These are phyloP conservation scores for Piedraia hortae DNA, from an alignment of 2,329 filamentous ascomycete genomes.

Conservation along the genomic window DNA sequence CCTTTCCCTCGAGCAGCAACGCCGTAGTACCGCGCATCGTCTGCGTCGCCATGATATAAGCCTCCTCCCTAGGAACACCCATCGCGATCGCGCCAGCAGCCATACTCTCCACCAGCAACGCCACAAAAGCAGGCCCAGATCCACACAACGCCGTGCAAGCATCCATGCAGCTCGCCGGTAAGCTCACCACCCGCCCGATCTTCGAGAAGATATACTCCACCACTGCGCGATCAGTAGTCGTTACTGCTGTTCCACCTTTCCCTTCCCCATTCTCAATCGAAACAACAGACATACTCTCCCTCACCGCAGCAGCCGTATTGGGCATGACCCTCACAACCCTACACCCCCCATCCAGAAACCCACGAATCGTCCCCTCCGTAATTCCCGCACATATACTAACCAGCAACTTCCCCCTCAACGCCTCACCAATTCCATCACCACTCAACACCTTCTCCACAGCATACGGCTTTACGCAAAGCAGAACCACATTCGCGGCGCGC, in stretches of 20 bases:
- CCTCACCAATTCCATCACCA: conserved; percentile 39
- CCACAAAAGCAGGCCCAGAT: conserved; percentile 49
- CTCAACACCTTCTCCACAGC: conserved; percentile 41
- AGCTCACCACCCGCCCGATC: conserved; percentile 41
- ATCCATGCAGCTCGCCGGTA: conserved; percentile 42
- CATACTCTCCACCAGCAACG: conserved; percentile 45
- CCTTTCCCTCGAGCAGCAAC: conserved; percentile 27
- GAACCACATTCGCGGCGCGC: conserved; percentile 33
- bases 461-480: conserved; percentile 60
- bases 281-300: conserved; percentile 59
- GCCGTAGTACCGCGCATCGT: conserved; percentile 47
- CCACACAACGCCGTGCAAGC: conserved; percentile 46
- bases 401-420: conserved; percentile 51
- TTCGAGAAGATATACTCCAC: conserved; percentile 52
- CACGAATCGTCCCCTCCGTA: conserved; percentile 12
- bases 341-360: conserved; percentile 13
- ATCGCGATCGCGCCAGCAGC: conserved; percentile 56
- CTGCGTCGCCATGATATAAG: conserved; percentile 52
- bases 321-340: conserved; percentile 56
- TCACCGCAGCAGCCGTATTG: conserved; percentile 53
- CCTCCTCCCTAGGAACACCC: conserved; percentile 45
- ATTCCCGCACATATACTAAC: conserved; percentile 63
- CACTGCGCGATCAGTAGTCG: conserved; percentile 23
- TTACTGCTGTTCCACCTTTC: conserved; percentile 22
- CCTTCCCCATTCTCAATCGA: too few relatives aligned